A percentile compares a stretch with the other conserved stretches of the same genome.
These are phyloP conservation scores for Talaromyces islandicus DNA, from an alignment of 2,329 filamentous ascomycete species.

Conservation along the genomic window DNA sequence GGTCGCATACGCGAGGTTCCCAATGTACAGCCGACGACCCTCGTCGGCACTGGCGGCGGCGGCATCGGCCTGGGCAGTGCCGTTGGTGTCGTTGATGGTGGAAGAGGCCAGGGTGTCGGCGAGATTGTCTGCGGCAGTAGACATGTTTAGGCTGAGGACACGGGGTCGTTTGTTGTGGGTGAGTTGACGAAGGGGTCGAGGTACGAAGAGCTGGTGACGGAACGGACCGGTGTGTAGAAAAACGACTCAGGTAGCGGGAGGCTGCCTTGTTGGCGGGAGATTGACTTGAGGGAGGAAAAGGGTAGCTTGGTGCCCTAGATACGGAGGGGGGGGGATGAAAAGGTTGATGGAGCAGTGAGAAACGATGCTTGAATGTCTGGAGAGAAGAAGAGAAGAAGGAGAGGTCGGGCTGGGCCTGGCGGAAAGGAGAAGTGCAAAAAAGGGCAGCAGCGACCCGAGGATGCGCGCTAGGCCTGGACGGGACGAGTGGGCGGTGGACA, in stretches of 20 bases:
- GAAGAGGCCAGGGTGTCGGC: conserved; percentile 61
- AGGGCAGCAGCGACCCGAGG: conserved; percentile 15
- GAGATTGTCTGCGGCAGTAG: conserved; percentile 69
- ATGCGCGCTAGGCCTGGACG: conserved; percentile 6
- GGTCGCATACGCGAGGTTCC: conserved; percentile 99
- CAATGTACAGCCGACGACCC: conserved; percentile 98
- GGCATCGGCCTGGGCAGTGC: conserved; percentile 72
- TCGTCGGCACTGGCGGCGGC: conserved; percentile 96
- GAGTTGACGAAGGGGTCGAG: not conserved
- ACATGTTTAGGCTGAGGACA: conserved; percentile 63
- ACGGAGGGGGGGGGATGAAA: conserved; percentile 30
- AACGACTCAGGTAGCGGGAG: conserved; percentile 61
- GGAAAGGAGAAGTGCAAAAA: conserved; percentile 18
- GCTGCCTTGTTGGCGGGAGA: conserved; percentile 35
- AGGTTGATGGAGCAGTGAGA: conserved; percentile 13
- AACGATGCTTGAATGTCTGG: conserved; percentile 12
- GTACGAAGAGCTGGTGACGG: not conserved
- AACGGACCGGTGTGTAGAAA: conserved; percentile 29
- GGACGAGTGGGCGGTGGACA: not conserved
- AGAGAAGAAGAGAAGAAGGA: conserved; percentile 2
- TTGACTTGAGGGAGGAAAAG: conserved; percentile 55
- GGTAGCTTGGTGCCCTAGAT: conserved; percentile 89
- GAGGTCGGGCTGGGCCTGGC: conserved; percentile 4
- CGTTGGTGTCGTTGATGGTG: conserved; percentile 55
- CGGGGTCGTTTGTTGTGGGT: conserved; percentile 14